Conservation (phyloP, 768 basidiomycete genomes). For the Termitomyces sp. region DNA sequence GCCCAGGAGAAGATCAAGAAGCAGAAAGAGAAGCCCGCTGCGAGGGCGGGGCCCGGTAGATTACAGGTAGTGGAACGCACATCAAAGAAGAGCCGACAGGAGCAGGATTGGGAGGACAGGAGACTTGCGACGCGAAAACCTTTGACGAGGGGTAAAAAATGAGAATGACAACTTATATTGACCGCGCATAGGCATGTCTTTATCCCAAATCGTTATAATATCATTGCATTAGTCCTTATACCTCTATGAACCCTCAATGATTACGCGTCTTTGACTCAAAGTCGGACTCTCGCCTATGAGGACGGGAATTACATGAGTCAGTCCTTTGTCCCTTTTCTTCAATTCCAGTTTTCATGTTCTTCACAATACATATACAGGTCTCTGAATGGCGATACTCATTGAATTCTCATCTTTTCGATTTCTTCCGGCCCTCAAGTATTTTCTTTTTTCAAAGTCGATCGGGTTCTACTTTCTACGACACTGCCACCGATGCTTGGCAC, state of each 20-base stretch:
- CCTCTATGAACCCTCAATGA: no score
- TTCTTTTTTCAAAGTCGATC: not conserved
- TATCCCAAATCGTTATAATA: not conserved
- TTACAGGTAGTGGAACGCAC: not conserved
- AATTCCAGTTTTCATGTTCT: not conserved
- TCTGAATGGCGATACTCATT: not conserved
- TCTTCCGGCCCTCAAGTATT: not conserved
- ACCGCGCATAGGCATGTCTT: not conserved
- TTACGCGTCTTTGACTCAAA: not conserved
- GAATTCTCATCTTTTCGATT: not conserved
- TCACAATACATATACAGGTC: not conserved
- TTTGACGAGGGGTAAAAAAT: not conserved
- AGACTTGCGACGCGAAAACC: not conserved
- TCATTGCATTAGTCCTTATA: not conserved
- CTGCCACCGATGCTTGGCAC: not conserved
- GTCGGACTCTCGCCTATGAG: not conserved
- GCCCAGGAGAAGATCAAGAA: conserved; percentile 17
- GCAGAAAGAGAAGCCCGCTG: not conserved
- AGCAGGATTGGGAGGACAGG: not conserved
- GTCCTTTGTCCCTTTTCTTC: not conserved
- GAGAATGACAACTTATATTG: not conserved
- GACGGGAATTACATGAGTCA: not conserved
- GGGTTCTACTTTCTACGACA: not conserved
- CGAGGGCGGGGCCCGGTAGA: not conserved
- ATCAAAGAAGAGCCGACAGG: not conserved